Base-by-base conservation (phyloP, 2,329 filamentous ascomycete genomes). In the Hypoxylon sp. region DNA sequence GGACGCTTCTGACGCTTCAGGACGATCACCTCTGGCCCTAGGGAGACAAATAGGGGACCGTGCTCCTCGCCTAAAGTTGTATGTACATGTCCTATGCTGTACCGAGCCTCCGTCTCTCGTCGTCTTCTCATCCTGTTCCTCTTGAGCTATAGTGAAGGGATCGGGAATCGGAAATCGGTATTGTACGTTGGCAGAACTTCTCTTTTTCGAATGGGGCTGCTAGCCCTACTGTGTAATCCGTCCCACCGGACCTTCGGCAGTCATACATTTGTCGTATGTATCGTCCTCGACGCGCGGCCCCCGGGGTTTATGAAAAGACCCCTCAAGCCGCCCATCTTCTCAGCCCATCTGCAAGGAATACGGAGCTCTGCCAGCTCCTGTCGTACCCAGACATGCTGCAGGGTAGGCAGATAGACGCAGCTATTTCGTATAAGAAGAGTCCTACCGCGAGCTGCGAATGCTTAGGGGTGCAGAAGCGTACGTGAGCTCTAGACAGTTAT, bases 261-360 rank as follows among this genome's bases (percentile, higher is more conserved):
- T 29, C 33, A 55, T 59, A 27, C 15, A 29, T 18, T 55, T n/a
- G n/a, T n/a, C n/a, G n/a, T n/a, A n/a, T n/a, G n/a, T n/a, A n/a
- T n/a, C n/a, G n/a, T 29, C 33, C 43, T 54, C 49, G 60, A 62
- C 60, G 60, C 60, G 60, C 60, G 60, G 60, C 60, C 55, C 55
- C 60, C 26, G 26, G 6, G 59, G 33, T 48, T 48, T 33, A 33
- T 17, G 15, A 8, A n/a, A n/a, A n/a, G n/a, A n/a, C n/a, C n/a
- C n/a, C n/a, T n/a, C n/a, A n/a, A n/a, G n/a, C n/a, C n/a, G n/a
- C n/a, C n/a, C n/a, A n/a, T n/a, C n/a, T n/a, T n/a, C n/a, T n/a
- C n/a, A n/a, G n/a, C n/a, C n/a, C n/a, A n/a, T n/a, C n/a, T n/a
- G n/a, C n/a, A n/a, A n/a, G n/a, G n/a, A n/a, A n/a, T n/a, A n/a